A percentile compares a stretch with the other conserved stretches of the same genome.
Conservation (phyloP, 2,329 filamentous ascomycete species). For the Monosporascus sp. region DNA sequence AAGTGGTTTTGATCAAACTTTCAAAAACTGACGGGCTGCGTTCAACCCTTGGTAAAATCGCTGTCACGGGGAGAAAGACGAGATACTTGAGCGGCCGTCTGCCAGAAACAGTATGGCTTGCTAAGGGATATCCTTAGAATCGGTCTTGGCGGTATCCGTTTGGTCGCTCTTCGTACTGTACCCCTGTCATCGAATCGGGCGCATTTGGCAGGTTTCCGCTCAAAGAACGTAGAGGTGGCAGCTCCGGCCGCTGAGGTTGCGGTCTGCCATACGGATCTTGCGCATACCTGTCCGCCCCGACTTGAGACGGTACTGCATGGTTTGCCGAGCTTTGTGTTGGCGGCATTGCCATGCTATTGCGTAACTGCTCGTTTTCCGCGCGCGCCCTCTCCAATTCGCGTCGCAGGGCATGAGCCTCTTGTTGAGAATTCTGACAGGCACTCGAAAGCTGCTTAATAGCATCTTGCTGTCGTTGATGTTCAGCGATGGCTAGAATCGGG, state of each 20-base stretch:
- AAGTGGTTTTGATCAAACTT: no score
- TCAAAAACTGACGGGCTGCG: no score
- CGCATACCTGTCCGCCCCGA: conserved; percentile 24
- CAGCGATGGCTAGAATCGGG: conserved; percentile 48
- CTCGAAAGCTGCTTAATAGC: conserved; percentile 40
- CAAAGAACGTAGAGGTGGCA: conserved; percentile 53
- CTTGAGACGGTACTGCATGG: conserved; percentile 21
- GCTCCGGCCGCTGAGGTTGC: conserved; percentile 37
- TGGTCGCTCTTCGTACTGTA: conserved; percentile 53
- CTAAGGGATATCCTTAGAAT: conserved; percentile 14
- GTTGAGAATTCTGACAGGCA: conserved; percentile 36
- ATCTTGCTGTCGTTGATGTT: conserved; percentile 52
- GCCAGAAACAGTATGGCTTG: no score
- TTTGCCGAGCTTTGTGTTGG: conserved; percentile 15
- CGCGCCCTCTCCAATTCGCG: conserved; percentile 43
- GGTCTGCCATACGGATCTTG: conserved; percentile 22
- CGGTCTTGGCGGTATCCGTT: conserved; percentile 41
- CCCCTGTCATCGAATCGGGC: conserved; percentile 61
- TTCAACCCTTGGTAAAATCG: no score
- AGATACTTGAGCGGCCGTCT: no score
- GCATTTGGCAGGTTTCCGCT: conserved; percentile 36
- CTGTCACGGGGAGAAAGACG: no score
- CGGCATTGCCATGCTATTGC: conserved; percentile 24
- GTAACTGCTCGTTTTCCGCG: conserved; percentile 44
- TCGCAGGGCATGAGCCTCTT: conserved; percentile 44